A percentile compares a stretch with the other conserved stretches of the same genome.
Conservation (phyloP, 1,284 basidiomycete species). For the Austropuccinia psidii region DNA sequence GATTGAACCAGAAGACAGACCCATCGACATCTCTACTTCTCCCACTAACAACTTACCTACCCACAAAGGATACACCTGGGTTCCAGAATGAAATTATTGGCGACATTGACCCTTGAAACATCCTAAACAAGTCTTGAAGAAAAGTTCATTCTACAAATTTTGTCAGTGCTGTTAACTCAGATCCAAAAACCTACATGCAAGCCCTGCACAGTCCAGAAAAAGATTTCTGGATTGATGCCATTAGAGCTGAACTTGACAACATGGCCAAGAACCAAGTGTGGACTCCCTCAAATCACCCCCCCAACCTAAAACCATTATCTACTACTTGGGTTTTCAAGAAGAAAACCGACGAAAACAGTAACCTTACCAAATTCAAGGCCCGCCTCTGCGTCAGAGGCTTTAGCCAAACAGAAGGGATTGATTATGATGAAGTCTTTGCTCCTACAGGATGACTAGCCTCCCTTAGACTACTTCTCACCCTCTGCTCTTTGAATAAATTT, state of each 20-base stretch:
- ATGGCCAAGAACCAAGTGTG: neutral
- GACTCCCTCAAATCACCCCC: neutral
- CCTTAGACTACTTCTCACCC: neutral
- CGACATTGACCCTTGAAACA: too few species aligned
- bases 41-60: too few species aligned
- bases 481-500: neutral
- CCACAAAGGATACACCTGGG: too few species aligned
- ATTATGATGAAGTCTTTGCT: neutral
- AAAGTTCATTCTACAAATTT: too few species aligned
- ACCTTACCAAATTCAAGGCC: neutral
- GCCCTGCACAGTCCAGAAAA: neutral
- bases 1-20: too few species aligned
- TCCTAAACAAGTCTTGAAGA: too few species aligned
- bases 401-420: neutral
- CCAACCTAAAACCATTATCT: slow-evolving; percentile 40
- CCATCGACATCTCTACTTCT: too few species aligned
- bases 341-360: slow-evolving; percentile 47
- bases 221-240: neutral
- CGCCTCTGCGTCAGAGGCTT: neutral
- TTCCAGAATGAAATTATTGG: too few species aligned
- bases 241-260: neutral
- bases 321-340: slow-evolving; percentile 49
- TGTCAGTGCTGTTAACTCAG: too few species aligned
- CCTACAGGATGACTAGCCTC: neutral
- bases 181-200: neutral